Base-by-base conservation (phyloP, 257 asterid species). In the Solanum pinnatisectum region DNA sequence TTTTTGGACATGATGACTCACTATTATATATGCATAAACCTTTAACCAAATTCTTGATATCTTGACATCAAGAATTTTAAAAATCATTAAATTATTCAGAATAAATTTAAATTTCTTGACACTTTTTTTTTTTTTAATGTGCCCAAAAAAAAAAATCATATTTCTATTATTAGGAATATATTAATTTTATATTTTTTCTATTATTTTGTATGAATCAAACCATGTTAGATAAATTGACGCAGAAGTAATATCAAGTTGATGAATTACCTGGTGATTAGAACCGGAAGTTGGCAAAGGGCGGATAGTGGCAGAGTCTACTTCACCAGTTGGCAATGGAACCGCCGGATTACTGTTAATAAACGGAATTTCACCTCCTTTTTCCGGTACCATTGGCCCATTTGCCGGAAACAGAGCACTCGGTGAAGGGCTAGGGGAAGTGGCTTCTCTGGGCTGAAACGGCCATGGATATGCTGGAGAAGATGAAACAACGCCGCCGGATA, bases 261-360 rank as follows among this genome's bases (percentile, higher is more conserved):
- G 15, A 82, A 16, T 6, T 91, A 93, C 98, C 96, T 93, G 92
- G 86, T 87, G 78, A 23, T 88, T 92, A 78, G 98, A 92, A 20
- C 88, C 92, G 74, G 98, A 92, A 3, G 93, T 90, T 30, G 98
- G 93, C 84, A 89, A 46, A 77, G 98, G 98, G 2, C 95, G 94
- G 87, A 95, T 94, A 13, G 98, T 97, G 60, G 98, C 94, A 39
- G 99, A 94, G 10, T 97, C 99, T n/a, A 95, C 96, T 91, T 96
- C 99, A 15, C 99, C 99, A 8, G 99, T 94, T 2, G 99, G 99
- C 52, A 97, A 92, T 40, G 99, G 99, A 88, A 96, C 98, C 32
- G 98, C 98, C 33, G 99, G 99, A 74, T 93, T 97, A 88, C 99
- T 97, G 82, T 92, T 94, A 88, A 97, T 97, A 60, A 97, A 95